A percentile compares a stretch with the other conserved stretches of the same genome.
Conservation (phyloP, 768 basidiomycete genomes). For the Leccinum olivaceopallidum region DNA sequence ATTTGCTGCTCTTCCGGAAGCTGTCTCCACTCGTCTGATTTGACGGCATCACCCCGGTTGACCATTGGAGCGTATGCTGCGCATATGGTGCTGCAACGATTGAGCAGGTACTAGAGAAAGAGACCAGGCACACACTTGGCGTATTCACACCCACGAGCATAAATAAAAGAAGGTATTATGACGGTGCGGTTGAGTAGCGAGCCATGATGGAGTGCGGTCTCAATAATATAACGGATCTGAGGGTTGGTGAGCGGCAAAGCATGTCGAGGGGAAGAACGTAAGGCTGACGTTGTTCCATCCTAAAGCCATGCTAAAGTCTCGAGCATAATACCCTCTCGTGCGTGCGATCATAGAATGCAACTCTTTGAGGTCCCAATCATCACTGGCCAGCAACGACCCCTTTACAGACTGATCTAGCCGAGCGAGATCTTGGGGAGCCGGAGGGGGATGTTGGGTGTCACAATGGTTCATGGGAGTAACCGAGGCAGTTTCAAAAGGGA, state of each 20-base stretch:
- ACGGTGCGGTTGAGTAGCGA: constrained; percentile 43
- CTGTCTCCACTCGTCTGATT: constrained; percentile 42
- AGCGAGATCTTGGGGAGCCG: neutral
- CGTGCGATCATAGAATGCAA: constrained; percentile 35
- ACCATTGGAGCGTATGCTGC: constrained; percentile 44
- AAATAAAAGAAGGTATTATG: constrained; percentile 45
- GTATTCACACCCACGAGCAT: constrained; percentile 45
- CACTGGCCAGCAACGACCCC: constrained; percentile 17
- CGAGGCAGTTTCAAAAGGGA: constrained; percentile 16
- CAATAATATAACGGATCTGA: constrained; percentile 51
- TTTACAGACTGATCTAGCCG: neutral
- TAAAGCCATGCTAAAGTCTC: constrained; percentile 44
- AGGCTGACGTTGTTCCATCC: constrained; percentile 50
- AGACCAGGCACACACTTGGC: constrained; percentile 18
- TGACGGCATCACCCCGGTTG: constrained; percentile 44
- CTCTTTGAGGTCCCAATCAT: constrained; percentile 32
- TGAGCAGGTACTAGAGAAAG: neutral
- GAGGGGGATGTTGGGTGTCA: neutral
- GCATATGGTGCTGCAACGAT: constrained; percentile 30
- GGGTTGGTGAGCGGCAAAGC: constrained; percentile 2
- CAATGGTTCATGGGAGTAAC: neutral
- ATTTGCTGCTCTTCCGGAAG: constrained; percentile 38
- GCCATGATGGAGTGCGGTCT: constrained; percentile 45
- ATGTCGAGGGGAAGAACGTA: neutral
- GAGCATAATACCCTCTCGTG: constrained; percentile 44